Evolutionary conservation across 257 asterid genomes (phyloP), one percentile per base, ranked within the genome.

Genomic region (Solanum commersonii): DNA sequence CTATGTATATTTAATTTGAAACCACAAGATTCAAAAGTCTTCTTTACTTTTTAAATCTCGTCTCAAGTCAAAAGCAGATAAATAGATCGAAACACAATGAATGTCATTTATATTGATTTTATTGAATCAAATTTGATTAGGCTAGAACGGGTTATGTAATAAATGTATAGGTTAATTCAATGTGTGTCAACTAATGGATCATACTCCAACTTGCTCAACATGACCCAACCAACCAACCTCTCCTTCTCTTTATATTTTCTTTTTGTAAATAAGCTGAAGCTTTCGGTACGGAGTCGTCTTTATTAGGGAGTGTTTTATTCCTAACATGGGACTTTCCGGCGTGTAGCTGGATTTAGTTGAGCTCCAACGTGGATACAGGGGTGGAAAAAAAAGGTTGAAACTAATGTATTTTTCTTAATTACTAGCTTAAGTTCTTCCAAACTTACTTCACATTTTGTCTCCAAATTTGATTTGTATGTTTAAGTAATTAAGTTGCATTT

Each of bases 291-390:
- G 10, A 56, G 10, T 56, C 65, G 2, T 56, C 5, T 56, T 56
- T 56, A 2, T 56, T 56, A 20, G 11, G n/a, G 2, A 56, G n/a
- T 56, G 11, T 56, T 56, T 56, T 18, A 49, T 49, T 20, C 0
- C 1, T 1, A 7, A 56, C 2, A 11, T 56, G 11, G 1, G 4
- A 56, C 11, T 56, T 56, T 0, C 2, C n/a, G 1, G 25, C 1
- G 5, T 18, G 11, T 6, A 18, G 3, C 23, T 56, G 0, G n/a
- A 52, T 56, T 56, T 56, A 56, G 63, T 56, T 0, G n/a, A 3
- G 65, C 10, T 56, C 8, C 1, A 56, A 56, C 4, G 1, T 56
- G 2, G 10, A 20, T 6, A 52, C 1, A 7, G 4, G 9, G 60
- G 23, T 52, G 23, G 0, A 5, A 31, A 25, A 67, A 67, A 67